phyloP scores from a whole-genome alignment of 2,329 filamentous ascomycete species.

The Ramichloridium luteum region DNA sequence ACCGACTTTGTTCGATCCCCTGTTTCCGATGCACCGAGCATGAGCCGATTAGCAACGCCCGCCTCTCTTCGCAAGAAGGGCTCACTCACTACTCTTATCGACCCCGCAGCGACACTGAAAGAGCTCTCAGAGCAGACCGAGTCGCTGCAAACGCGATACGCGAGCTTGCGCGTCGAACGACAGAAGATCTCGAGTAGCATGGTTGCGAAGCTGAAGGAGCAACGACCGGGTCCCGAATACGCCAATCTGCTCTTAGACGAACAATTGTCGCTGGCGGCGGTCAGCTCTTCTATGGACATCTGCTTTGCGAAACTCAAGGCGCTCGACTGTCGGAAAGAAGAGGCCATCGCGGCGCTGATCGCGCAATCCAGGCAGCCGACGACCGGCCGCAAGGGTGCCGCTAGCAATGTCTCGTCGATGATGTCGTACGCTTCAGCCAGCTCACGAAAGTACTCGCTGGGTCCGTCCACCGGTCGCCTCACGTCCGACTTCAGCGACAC shows the following conservation, averaged over 20 bases:
- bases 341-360: slow-evolving; percentile 15
- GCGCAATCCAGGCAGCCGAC: slow-evolving; percentile 9
- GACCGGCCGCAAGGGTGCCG: background rate
- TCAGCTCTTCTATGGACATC: slow-evolving; percentile 24
- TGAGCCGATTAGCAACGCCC: slow-evolving; percentile 5
- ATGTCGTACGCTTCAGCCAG: background rate
- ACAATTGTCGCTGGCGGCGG: slow-evolving; percentile 20
- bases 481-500: background rate
- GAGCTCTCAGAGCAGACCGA: slow-evolving; percentile 17
- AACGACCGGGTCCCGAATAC: slow-evolving; percentile 16
- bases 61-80: slow-evolving; percentile 6
- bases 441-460: background rate
- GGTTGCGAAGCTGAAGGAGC: slow-evolving; percentile 14
- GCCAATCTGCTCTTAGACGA: slow-evolving; percentile 20
- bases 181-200: slow-evolving; percentile 18
- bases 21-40: slow-evolving; percentile 4
- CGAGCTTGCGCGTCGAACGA: slow-evolving; percentile 19
- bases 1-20: slow-evolving; percentile 3
- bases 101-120: slow-evolving; percentile 9
- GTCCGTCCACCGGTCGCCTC: background rate
- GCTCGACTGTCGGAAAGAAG: slow-evolving; percentile 21
- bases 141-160: slow-evolving; percentile 18
- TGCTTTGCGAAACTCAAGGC: slow-evolving; percentile 24
- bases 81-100: slow-evolving; percentile 3
- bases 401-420: background rate